Base-by-base conservation (phyloP, 2,329 filamentous ascomycete genomes). In the Ophiostoma quercus region DNA sequence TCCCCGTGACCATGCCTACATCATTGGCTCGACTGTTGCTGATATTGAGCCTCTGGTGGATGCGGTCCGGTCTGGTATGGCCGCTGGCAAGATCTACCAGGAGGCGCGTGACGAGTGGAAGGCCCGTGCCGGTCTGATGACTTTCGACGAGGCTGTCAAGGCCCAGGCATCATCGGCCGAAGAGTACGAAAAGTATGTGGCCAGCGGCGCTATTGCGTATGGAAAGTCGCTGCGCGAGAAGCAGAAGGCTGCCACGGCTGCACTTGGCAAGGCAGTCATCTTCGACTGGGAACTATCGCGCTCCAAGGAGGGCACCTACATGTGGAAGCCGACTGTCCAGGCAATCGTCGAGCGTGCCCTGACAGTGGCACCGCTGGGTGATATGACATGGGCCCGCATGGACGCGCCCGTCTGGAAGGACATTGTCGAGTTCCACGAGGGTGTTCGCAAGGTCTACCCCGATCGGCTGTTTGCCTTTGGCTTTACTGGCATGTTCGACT, bases 401-500 rank as follows among this genome's bases (percentile, higher is more conserved):
- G 72, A 73, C 14, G 41, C 43, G 6, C 72, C 79, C 3, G 78
- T 80, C 73, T 76, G 72, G 1, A 74, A 74, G 47, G 74, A 80
- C 9, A 77, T 76, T 57, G 75, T 77, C 43, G 78, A 76, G 4
- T 76, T 75, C 54, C 69, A 68, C 67, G 69, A 68, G 11, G 69
- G 66, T 4, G 66, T 70, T 22, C 25, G 19, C 9, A 62, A 62
- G 5, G 43, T 68, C 7, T 54, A 51, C 19, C 79, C 79, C 1
- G 75, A 79, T 0, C 76, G 79, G 0, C 72, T 80, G 2, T 80
- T 80, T 66, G 78, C 77, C 2, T 80, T 80, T 69, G 79, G 78
- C 16, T 81, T 78, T 73, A 79, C 77, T 1, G 78, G 78, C 22
- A 75, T 76, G 65, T 80, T 43, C 1, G 69, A 68, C 32, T 62